Evolutionary conservation across 805 yeast species (phyloP), one percentile per base, ranked within the genome.

Genomic region (Candida silvatica): DNA sequence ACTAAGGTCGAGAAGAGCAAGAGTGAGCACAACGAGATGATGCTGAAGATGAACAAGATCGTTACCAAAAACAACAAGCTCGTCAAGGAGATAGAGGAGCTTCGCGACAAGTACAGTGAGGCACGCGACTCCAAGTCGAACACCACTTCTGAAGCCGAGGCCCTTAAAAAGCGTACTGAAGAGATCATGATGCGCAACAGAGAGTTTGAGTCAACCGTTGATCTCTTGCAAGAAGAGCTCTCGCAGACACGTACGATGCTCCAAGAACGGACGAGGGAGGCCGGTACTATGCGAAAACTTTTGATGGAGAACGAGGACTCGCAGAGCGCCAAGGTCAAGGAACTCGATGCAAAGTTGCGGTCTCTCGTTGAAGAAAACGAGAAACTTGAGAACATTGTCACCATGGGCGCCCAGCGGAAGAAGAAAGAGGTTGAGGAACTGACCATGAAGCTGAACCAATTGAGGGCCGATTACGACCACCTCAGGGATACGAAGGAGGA

Each of bases 181-280:
- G 95, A 85, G 47, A 53, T 82, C 33, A 50, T 67, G 3, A 70
- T 81, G 68, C 74, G 82, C 36, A 58, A 77, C 27, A 71, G 71
- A 40, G 97, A 92, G 46, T 62, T 77, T 2, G 68, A 66, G 29
- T 65, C 65, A 35, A 69, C 73, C 42, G 64, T 73, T 17, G 87
- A 82, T 37, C 70, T 75, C 2, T 53, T 88, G 20, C 87, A 83
- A 45, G 95, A 86, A 37, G 96, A 88, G 49, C 59, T 90, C n/a
- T 62, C 70, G 8, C 97, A 88, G 38, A 64, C 83, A 4, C 70
- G 85, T 37, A 69, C 73, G 22, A 64, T 78, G 55, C 57, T 88
- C 3, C 92, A 80, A 49, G 95, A 87, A 48, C 71, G 94, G 40
- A 75, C 83, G 0, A 66, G 88, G 34, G 97, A 90, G 56, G 68